phyloP scores from a whole-genome alignment of 768 basidiomycete species.

The Sutorius australiensis region DNA sequence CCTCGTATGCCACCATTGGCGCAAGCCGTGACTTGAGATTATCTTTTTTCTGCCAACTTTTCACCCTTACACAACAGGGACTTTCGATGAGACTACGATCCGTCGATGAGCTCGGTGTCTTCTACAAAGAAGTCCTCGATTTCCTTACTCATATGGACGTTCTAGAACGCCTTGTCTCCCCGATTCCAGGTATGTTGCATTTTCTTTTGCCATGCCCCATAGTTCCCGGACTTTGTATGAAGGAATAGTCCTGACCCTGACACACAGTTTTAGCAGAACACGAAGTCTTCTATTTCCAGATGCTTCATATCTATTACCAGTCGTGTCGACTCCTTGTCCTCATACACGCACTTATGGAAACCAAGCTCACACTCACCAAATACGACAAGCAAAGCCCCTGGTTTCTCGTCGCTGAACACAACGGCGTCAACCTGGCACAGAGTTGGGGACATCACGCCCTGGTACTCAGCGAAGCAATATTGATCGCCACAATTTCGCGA shows the following conservation, averaged over 20 bases:
- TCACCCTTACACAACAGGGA: constrained; percentile 31
- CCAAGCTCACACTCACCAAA: constrained; percentile 21
- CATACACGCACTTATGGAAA: constrained; percentile 34
- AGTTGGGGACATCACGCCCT: constrained; percentile 40
- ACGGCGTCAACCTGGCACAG: constrained; percentile 32
- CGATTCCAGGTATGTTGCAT: constrained; percentile 34
- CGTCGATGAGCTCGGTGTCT: constrained; percentile 27
- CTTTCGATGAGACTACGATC: constrained; percentile 29
- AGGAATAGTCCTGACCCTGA: constrained; percentile 22
- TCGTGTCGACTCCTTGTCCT: constrained; percentile 38
- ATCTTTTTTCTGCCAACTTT: constrained; percentile 35
- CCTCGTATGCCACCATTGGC: constrained; percentile 18
- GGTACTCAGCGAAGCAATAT: constrained; percentile 35
- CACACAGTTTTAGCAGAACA: constrained; percentile 38
- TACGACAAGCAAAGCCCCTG: constrained; percentile 23
- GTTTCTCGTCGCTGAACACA: constrained; percentile 31
- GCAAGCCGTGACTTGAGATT: constrained; percentile 36
- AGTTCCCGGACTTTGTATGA: neutral
- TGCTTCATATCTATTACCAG: constrained; percentile 39
- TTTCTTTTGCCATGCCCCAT: neutral
- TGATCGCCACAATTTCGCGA: constrained; percentile 33
- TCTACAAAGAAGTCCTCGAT: constrained; percentile 34
- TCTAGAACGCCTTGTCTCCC: constrained; percentile 35
- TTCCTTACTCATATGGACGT: constrained; percentile 34
- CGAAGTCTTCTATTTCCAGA: constrained; percentile 41